Conservation (phyloP, 441 rosid genomes). For the Pelargonium citronellum region DNA sequence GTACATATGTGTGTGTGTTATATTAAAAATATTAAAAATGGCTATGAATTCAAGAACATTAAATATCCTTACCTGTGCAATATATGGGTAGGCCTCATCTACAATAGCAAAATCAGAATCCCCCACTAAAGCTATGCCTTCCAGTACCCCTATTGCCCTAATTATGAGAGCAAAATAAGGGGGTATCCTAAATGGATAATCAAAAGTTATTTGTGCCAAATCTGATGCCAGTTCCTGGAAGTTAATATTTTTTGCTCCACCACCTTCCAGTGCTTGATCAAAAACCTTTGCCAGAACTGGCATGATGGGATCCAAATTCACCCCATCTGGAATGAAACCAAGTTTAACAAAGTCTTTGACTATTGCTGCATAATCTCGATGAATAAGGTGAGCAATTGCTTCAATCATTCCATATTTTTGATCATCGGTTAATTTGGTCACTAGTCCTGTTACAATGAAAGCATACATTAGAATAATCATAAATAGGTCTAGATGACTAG, state of each 20-base stretch:
- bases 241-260: conserved; percentile 86
- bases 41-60: not conserved
- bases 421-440: conserved; percentile 88
- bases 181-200: conserved; percentile 95
- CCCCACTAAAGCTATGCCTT: conserved; percentile 95
- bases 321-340: conserved; percentile 90
- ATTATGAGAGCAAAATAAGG: conserved; percentile 96
- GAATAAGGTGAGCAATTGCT: conserved; percentile 95
- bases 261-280: conserved; percentile 99
- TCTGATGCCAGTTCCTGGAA: conserved; percentile 96
- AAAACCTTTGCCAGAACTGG: conserved; percentile 95
- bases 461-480: conserved; percentile 20
- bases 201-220: conserved; percentile 94
- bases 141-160: conserved; percentile 93
- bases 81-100: conserved; percentile 95
- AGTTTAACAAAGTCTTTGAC: conserved; percentile 96
- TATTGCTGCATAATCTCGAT: conserved; percentile 81
- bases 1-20: no score
- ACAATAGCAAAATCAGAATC: conserved; percentile 93
- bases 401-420: conserved; percentile 98
- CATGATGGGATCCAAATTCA: conserved; percentile 89
- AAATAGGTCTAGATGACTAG: conserved; percentile 12
- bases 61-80: conserved; percentile 67
- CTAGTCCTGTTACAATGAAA: conserved; percentile 58
- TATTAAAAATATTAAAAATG: not conserved